Conservation (phyloP, 2,329 filamentous ascomycete genomes). For the Fusarium poae region DNA sequence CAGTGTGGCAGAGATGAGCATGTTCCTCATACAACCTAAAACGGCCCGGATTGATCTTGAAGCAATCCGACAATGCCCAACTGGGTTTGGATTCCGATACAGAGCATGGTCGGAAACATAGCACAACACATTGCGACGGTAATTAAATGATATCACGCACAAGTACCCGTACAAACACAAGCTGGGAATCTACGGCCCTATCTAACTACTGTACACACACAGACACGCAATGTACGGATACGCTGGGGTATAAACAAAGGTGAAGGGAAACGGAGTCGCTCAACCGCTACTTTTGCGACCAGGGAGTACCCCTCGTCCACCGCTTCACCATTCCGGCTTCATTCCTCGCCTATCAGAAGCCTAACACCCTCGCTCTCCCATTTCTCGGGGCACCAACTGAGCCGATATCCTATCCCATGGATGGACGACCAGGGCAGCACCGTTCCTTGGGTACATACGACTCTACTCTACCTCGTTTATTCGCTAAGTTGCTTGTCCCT, state of each 20-base stretch:
- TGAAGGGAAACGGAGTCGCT: constrained; percentile 30
- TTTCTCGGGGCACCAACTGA: constrained; percentile 38
- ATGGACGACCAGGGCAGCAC: constrained; percentile 28
- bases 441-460: constrained; percentile 25
- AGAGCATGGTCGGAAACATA: constrained; percentile 10
- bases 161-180: neutral
- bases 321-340: constrained; percentile 43
- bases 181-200: neutral
- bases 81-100: constrained; percentile 30
- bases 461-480: constrained; percentile 27
- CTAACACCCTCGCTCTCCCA: constrained; percentile 41
- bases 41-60: constrained; percentile 21
- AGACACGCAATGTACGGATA: constrained; percentile 4
- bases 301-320: constrained; percentile 40
- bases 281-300: constrained; percentile 35
- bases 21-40: constrained; percentile 26
- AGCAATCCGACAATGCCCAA: constrained; percentile 19
- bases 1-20: neutral
- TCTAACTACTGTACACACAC: neutral
- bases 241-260: constrained; percentile 34
- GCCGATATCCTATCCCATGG: constrained; percentile 37
- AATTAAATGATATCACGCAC: constrained; percentile 4
- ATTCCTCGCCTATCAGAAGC: constrained; percentile 43
- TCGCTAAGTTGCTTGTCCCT: constrained; percentile 17
- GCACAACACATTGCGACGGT: neutral